Evolutionary conservation across 148 eudicot species (phyloP).

Genomic region (Chenopodium album): DNA sequence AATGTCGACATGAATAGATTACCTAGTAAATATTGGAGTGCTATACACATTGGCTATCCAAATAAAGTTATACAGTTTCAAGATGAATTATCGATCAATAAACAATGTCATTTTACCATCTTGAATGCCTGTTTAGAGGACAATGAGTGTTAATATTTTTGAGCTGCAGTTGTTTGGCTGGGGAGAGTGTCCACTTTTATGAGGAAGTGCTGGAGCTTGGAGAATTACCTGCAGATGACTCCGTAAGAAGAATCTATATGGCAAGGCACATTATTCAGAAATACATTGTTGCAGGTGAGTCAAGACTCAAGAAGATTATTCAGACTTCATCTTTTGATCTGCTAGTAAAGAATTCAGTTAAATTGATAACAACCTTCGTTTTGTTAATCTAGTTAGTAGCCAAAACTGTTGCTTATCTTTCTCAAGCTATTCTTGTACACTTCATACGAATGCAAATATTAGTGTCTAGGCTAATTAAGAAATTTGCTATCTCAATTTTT

Average conservation of each 20-base stretch:
- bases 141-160: constrained; percentile 6
- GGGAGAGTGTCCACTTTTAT: constrained; percentile 85
- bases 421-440: background rate
- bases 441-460: background rate
- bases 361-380: background rate
- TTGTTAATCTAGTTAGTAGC: background rate
- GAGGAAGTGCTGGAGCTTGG: constrained; percentile 78
- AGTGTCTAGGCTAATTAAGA: background rate
- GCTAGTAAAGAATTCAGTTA: background rate
- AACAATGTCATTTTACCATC: background rate
- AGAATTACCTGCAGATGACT: constrained; percentile 59
- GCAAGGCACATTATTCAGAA: constrained; percentile 80
- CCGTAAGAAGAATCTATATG: constrained; percentile 81
- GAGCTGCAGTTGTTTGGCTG: constrained; percentile 82
- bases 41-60: background rate
- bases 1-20: background rate
- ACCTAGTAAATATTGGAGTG: background rate
- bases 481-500: background rate
- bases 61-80: background rate
- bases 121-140: background rate
- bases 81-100: background rate
- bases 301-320: constrained; percentile 13
- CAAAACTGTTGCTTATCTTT: background rate
- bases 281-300: constrained; percentile 67
- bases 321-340: background rate